Conservation (phyloP, 208 protist species). For the Wallacemonas sp. region DNA sequence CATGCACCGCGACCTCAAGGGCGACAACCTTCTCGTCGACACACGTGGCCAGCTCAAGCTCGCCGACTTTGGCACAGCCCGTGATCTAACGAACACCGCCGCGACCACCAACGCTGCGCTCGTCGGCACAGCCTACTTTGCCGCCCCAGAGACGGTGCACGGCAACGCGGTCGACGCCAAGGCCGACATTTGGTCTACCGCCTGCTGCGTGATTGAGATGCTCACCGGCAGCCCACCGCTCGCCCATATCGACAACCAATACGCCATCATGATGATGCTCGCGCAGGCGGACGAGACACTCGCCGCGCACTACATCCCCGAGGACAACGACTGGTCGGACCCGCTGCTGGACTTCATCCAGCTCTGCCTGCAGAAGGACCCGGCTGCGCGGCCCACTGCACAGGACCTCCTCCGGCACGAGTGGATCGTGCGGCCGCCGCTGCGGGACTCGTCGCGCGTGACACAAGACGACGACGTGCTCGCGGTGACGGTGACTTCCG, state of each 20-base stretch:
- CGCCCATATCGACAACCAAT: slow-evolving; percentile 65
- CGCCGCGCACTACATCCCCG: slow-evolving; percentile 61
- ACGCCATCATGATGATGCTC: slow-evolving; percentile 80
- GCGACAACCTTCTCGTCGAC: slow-evolving; percentile 91
- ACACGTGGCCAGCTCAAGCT: slow-evolving; percentile 76
- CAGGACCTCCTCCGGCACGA: slow-evolving; percentile 58
- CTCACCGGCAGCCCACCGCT: slow-evolving; percentile 72
- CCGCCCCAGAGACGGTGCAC: slow-evolving; percentile 89
- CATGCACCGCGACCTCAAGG: slow-evolving; percentile 92
- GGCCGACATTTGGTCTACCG: slow-evolving; percentile 92
- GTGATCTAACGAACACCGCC: slow-evolving; percentile 31
- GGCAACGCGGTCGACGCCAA: slow-evolving; percentile 30
- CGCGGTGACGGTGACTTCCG: slow-evolving; percentile 7
- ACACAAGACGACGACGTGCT: slow-evolving; percentile 8
- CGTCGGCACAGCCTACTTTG: slow-evolving; percentile 90
- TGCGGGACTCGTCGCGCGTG: not conserved
- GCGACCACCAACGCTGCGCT: slow-evolving; percentile 35
- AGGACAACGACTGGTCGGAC: slow-evolving; percentile 46
- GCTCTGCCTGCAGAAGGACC: slow-evolving; percentile 61
- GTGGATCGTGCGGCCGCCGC: slow-evolving; percentile 48
- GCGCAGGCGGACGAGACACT: slow-evolving; percentile 51
- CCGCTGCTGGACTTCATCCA: slow-evolving; percentile 62
- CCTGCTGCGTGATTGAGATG: slow-evolving; percentile 92
- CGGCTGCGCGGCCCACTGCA: slow-evolving; percentile 49
- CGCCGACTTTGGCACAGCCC: slow-evolving; percentile 82